phyloP scores from a whole-genome alignment of 768 basidiomycete species.

The Mycena belliarum region DNA sequence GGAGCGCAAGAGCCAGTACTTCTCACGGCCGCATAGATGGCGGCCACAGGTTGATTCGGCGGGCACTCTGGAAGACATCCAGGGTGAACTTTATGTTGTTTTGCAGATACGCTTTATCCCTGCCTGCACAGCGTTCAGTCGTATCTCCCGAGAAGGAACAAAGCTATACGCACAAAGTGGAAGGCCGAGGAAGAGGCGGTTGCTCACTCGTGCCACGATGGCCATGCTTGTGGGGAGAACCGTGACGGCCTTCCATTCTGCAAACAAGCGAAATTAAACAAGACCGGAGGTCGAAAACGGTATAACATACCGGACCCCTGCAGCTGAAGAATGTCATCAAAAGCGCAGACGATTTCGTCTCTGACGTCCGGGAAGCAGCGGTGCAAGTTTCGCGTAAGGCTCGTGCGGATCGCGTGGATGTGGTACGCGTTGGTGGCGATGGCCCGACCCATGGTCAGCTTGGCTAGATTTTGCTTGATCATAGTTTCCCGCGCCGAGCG shows the following conservation, averaged over 20 bases:
- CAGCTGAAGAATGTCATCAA: slow-evolving; percentile 8
- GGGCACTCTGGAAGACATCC: slow-evolving; percentile 7
- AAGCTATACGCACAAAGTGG: slow-evolving; percentile 24
- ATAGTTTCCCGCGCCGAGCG: background rate
- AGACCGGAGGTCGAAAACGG: background rate
- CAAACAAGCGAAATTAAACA: background rate
- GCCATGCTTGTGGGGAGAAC: slow-evolving; percentile 18
- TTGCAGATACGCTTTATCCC: slow-evolving; percentile 19
- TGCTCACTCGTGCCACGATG: slow-evolving; percentile 26
- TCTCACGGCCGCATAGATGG: slow-evolving; percentile 10
- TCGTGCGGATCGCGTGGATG: slow-evolving; percentile 5
- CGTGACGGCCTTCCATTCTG: slow-evolving; percentile 23
- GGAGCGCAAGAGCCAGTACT: background rate
- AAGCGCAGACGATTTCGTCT: slow-evolving; percentile 33
- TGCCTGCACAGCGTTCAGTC: slow-evolving; percentile 12
- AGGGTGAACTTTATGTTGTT: slow-evolving; percentile 15
- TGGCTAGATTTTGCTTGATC: background rate
- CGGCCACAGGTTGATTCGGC: slow-evolving; percentile 4
- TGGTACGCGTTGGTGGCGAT: slow-evolving; percentile 10
- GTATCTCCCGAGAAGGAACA: background rate
- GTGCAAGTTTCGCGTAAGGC: slow-evolving; percentile 27
- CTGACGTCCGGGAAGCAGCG: slow-evolving; percentile 30
- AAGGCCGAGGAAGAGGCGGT: slow-evolving; percentile 30
- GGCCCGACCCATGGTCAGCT: background rate
- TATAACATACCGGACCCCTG: slow-evolving; percentile 2